Base-by-base conservation (phyloP, 805 yeast species). In the Starmera pachycereana region DNA sequence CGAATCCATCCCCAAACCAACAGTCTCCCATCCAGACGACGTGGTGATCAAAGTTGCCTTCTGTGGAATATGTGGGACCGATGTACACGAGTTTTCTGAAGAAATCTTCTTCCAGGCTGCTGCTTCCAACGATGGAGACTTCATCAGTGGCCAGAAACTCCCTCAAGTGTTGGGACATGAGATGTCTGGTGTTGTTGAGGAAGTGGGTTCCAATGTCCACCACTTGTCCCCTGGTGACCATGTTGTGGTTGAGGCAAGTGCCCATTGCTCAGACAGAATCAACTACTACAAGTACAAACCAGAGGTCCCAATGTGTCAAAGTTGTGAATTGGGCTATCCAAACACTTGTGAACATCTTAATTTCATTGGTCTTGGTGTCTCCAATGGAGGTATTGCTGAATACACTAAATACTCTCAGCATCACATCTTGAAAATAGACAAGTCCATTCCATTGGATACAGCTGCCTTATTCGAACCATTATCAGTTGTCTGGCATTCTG, bases 401-500 rank as follows among this genome's bases (percentile, higher is more conserved):
- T 68, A 56, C 45, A 47, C 68, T 16, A 71, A 69, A 32, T 62
- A 65, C 25, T 57, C 63, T 8, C 52, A 58, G 34, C 43, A 56
- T 12, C 69, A 71, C 38, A 55, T 68, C 29, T 54, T 71, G 32
- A 65, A 64, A 42, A 63, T 66, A 36, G 60, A 56, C 31, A 60
- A 65, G 35, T 52, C 53, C 22, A 55, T 66, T 29, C 75, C 76
- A 30, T 50, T 66, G 49, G 76, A 74, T 47, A 67, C 72, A 33
- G 80, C 76, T 32, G 79, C 81, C 4, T 52, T 76, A 39, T 67
- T 72, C 13, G 77, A 76, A 50, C 81, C 81, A 10, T 57, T 76
- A 36, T 67, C 78, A 4, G 81, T 74, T 39, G 63, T 72, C 16
- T 70, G 78, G 78, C 82, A 76, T 47, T 81, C 79, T 3, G 71